Percentiles rank a stretch among this genome's conserved stretches.
Conservation (phyloP, 1,284 basidiomycete species). For the Fomitopsis betulina region DNA sequence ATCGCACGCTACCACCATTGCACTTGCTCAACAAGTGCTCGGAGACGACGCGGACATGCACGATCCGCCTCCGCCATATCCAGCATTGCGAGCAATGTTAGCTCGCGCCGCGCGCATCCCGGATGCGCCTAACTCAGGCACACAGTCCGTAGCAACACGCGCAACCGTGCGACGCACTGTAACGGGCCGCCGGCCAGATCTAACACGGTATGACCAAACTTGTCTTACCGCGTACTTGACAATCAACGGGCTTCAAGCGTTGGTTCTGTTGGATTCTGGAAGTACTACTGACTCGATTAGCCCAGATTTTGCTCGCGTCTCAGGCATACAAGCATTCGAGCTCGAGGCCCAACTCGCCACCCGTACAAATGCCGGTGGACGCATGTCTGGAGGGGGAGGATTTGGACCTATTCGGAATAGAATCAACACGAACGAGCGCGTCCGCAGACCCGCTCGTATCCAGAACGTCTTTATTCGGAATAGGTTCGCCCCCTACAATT, state of each 20-base stretch:
- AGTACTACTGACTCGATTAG: constrained; percentile 9
- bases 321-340: constrained; percentile 1
- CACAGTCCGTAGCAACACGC: background rate
- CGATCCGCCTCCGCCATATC: background rate
- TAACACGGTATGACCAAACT: background rate
- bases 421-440: too few relatives aligned
- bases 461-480: too few relatives aligned
- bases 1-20: background rate
- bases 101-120: background rate
- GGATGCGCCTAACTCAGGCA: background rate
- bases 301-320: constrained; percentile 2
- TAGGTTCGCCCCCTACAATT: too few relatives aligned
- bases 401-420: background rate
- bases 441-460: too few relatives aligned
- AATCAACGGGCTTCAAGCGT: constrained; percentile 17
- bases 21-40: background rate
- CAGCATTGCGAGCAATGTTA: background rate
- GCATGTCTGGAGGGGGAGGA: too few relatives aligned
- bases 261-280: constrained; percentile 20
- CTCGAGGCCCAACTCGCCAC: too few relatives aligned
- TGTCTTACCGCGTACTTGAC: background rate
- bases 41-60: background rate
- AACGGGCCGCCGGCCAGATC: background rate
- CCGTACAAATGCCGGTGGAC: too few relatives aligned
- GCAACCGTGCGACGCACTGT: background rate